Base-by-base conservation (phyloP, 441 rosid genomes). In the Pelargonium cotyledonis region DNA sequence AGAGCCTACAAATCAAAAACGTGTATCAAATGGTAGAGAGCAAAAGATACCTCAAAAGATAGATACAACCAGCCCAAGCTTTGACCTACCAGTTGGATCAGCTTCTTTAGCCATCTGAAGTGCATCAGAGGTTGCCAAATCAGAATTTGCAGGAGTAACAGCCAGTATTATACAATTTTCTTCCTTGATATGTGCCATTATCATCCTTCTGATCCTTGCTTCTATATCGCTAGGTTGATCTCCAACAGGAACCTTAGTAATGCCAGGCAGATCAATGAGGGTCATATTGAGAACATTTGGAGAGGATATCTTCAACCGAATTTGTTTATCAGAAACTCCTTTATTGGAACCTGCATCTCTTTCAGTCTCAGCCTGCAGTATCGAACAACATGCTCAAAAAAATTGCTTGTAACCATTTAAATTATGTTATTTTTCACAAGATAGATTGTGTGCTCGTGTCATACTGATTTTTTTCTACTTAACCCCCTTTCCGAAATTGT, bases 111-210 rank as follows among this genome's bases (percentile, higher is more conserved):
- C 93, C 67, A 91, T 77, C 70, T 91, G 86, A 65, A 91, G 85
- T 1, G 93, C 91, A 81, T 89, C 97, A 5, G 95, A 91, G 68
- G 83, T 91, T 2, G 93, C 91, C 75, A 91, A 80, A 87, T 91
- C 97, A 5, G 91, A 79, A 82, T 89, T 91, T 0, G 95, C 97
- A 0, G 91, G 90, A 66, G 85, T 77, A 70, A 91, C 89, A 29
- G 97, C 95, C 35, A 91, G 72, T 63, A 91, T 91, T 71, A 91
- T 69, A 70, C 89, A 89, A 68, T 80, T 91, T 77, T 77, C 67
- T 49, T 75, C 63, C 57, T 38, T 81, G 66, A 87, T 85, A 69
- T 81, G 53, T 41, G 80, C 66, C 87, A 84, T 78, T 62, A 87
- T 82, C 89, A 89, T 89, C 1, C 63, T 79, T 68, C 92, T 80